Base-by-base conservation (phyloP, 2,329 filamentous ascomycete genomes). In the Cadophora gregata region DNA sequence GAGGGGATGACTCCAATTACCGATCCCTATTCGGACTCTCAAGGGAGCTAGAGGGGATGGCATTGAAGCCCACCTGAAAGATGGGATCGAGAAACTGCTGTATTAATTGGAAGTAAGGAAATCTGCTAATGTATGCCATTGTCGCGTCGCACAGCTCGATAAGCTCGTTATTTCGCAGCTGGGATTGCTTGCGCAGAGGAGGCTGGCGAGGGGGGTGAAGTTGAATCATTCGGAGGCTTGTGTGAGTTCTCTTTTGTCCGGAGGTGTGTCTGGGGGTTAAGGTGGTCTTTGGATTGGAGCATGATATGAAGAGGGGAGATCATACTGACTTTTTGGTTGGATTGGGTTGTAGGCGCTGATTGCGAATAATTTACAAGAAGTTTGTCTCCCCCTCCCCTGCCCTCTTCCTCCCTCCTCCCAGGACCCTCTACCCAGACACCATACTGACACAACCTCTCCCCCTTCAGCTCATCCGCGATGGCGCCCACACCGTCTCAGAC, bases 81-180 rank as follows among this genome's bases (percentile, higher is more conserved):
- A n/a, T n/a, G n/a, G n/a, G n/a, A n/a, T n/a, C n/a, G n/a, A n/a
- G n/a, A n/a, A n/a, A n/a, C n/a, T n/a, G n/a, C n/a, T n/a, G n/a
- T n/a, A n/a, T n/a, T n/a, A n/a, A n/a, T n/a, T n/a, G n/a, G n/a
- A n/a, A n/a, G n/a, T n/a, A n/a, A n/a, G n/a, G n/a, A n/a, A n/a
- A 42, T 16, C 14, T 42, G 38, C 38, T 42, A 42, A 42, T 16
- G 14, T 3, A 14, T 2, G 1, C 10, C 2, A 3, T 4, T 42
- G 12, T 42, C 38, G 38, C 14, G 12, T 19, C 2, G 10, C 29
- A 24, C 72, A 98, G 95, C 86, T 98, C 77, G 95, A 98, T 85
- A 98, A 98, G 88, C 92, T 98, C 80, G 86, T 91, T 78, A 95
- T 97, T 77, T 92, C 93, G 63, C 93, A 97, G 80, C 83, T 97